These are phyloP conservation scores for Hypoxylon sp. DNA, from an alignment of 2,329 filamentous ascomycete genomes.

Conservation along the genomic window DNA sequence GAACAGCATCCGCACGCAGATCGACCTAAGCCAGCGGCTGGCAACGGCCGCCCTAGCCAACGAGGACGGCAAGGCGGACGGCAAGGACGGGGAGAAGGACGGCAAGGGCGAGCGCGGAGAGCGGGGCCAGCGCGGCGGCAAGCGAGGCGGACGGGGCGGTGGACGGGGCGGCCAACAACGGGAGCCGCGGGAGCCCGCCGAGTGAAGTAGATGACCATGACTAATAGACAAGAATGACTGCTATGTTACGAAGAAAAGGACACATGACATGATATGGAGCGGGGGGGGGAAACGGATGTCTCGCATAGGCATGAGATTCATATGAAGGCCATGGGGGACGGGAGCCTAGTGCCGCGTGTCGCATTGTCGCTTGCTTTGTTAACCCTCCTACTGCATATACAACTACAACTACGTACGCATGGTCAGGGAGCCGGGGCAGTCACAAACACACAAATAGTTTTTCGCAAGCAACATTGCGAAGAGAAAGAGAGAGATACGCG, in stretches of 20 bases:
- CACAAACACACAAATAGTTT: conserved; percentile 7
- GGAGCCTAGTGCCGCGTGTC: conserved; percentile 4
- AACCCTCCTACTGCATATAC: conserved; percentile 5
- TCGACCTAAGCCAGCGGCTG: conserved; percentile 95
- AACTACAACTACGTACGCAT: conserved; percentile 2
- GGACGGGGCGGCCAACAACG: conserved; percentile 66
- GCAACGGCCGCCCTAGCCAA: conserved; percentile 79
- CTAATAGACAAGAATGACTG: conserved; percentile 10
- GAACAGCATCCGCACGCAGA: conserved; percentile 98
- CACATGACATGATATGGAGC: neutral
- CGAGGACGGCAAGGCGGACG: conserved; percentile 61
- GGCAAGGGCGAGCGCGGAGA: conserved; percentile 57
- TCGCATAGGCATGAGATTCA: neutral
- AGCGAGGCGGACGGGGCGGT: conserved; percentile 63
- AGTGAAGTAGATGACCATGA: conserved; percentile 34
- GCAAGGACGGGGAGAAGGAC: conserved; percentile 58
- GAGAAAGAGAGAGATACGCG: conserved; percentile 9
- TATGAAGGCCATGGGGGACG: conserved; percentile 2
- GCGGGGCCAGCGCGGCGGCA: conserved; percentile 61
- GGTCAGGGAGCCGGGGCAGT: neutral
- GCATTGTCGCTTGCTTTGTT: neutral
- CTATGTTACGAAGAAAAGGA: conserved; percentile 10
- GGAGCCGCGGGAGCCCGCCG: conserved; percentile 55
- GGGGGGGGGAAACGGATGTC: neutral
- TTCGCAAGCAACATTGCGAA: conserved; percentile 14